Percentiles rank a stretch among this genome's conserved stretches.
Conservation (phyloP, 768 basidiomycete species). For the Mycena sanguinolenta region DNA sequence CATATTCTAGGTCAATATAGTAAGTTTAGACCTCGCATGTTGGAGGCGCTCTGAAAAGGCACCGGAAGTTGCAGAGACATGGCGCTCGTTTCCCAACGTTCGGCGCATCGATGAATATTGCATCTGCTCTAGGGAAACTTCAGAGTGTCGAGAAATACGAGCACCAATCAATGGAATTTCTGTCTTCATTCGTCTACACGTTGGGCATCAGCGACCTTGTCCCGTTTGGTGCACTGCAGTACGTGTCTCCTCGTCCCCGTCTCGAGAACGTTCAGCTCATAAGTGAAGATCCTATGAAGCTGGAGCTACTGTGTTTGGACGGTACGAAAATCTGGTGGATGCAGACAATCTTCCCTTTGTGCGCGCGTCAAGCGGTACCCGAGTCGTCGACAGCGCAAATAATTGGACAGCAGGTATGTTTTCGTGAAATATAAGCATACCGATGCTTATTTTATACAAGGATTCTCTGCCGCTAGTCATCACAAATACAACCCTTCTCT, state of each 20-base stretch:
- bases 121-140: slow-evolving; percentile 66
- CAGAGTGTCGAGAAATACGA: slow-evolving; percentile 58
- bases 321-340: slow-evolving; percentile 57
- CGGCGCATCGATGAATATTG: slow-evolving; percentile 58
- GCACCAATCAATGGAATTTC: slow-evolving; percentile 66
- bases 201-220: slow-evolving; percentile 72
- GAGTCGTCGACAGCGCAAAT: slow-evolving; percentile 75
- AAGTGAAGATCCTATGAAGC: slow-evolving; percentile 48
- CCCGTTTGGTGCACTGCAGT: slow-evolving; percentile 78
- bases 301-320: slow-evolving; percentile 55
- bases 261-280: neutral
- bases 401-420: slow-evolving; percentile 77
- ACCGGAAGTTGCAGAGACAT: slow-evolving; percentile 80
- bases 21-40: slow-evolving; percentile 46
- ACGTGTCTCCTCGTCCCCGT: slow-evolving; percentile 40
- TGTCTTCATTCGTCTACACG: slow-evolving; percentile 69
- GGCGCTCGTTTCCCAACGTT: slow-evolving; percentile 83
- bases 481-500: slow-evolving; percentile 60
- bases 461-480: slow-evolving; percentile 69
- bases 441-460: slow-evolving; percentile 47
- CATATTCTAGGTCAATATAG: slow-evolving; percentile 68
- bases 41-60: neutral
- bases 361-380: slow-evolving; percentile 61
- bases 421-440: neutral
- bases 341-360: slow-evolving; percentile 60